phyloP scores from a whole-genome alignment of 345 rosid genomes.

The Firmiana major region DNA sequence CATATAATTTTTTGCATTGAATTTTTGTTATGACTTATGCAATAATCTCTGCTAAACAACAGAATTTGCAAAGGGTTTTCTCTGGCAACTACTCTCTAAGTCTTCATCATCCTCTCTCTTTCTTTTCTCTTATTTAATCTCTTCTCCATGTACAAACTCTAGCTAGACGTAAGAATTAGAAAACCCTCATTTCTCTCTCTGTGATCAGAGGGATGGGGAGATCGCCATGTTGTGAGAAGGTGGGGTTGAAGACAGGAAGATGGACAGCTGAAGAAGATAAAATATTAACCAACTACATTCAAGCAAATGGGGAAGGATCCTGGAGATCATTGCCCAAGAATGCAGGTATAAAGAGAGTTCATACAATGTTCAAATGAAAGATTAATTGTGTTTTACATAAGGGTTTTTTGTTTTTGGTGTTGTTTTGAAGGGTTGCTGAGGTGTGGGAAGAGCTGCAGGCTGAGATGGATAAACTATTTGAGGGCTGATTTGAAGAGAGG shows the following conservation, averaged over 20 bases:
- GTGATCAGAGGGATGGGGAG: slow-evolving; percentile 63
- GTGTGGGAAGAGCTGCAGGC: slow-evolving; percentile 89
- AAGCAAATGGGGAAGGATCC: slow-evolving; percentile 69
- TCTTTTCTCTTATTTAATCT: slow-evolving; percentile 3
- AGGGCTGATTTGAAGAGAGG: slow-evolving; percentile 80
- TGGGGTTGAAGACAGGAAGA: slow-evolving; percentile 80
- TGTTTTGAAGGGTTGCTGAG: slow-evolving; percentile 52
- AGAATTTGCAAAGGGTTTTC: not conserved
- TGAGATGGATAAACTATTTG: slow-evolving; percentile 88
- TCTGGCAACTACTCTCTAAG: not conserved
- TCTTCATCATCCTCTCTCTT: slow-evolving; percentile 3
- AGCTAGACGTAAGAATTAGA: not conserved
- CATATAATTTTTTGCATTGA: too few relatives aligned
- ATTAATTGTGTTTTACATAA: not conserved
- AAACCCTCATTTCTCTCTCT: not conserved
- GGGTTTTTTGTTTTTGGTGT: not conserved
- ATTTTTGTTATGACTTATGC: too few relatives aligned
- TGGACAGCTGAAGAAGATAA: slow-evolving; percentile 89
- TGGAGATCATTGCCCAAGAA: slow-evolving; percentile 86
- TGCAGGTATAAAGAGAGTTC: slow-evolving; percentile 42
- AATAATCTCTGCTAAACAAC: not conserved
- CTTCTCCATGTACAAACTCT: slow-evolving; percentile 18
- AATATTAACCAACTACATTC: slow-evolving; percentile 55
- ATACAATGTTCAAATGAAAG: not conserved
- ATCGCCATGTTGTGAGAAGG: slow-evolving; percentile 82